These are phyloP conservation scores for Kazachstania psychrophila DNA, from an alignment of 805 yeast genomes.

Conservation along the genomic window DNA sequence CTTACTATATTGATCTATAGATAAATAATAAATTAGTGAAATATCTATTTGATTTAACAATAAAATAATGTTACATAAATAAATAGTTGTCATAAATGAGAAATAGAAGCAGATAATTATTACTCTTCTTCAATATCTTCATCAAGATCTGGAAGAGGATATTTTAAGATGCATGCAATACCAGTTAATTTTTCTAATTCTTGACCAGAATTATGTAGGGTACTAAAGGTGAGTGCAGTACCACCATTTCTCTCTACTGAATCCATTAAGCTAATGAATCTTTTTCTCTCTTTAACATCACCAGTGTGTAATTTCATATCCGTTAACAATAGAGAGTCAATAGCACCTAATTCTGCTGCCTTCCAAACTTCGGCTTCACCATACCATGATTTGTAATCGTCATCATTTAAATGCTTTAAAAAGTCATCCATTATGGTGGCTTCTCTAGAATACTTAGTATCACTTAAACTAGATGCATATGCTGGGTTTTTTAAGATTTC, in stretches of 20 bases:
- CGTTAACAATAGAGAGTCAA: slow-evolving; percentile 62
- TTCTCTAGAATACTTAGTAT: slow-evolving; percentile 78
- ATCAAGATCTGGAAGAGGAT: slow-evolving; percentile 74
- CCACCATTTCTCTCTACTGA: slow-evolving; percentile 64
- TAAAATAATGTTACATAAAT: not conserved
- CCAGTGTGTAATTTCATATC: slow-evolving; percentile 73
- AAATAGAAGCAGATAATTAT: slow-evolving; percentile 14
- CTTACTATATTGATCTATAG: too few species aligned
- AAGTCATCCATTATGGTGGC: slow-evolving; percentile 65
- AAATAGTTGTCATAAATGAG: not conserved
- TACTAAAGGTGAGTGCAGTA: slow-evolving; percentile 67
- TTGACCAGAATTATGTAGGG: slow-evolving; percentile 81
- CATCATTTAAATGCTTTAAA: slow-evolving; percentile 63
- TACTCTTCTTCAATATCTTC: slow-evolving; percentile 38
- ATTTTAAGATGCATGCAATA: slow-evolving; percentile 75
- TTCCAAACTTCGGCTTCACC: slow-evolving; percentile 70
- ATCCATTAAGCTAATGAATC: slow-evolving; percentile 59
- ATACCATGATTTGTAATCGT: slow-evolving; percentile 85
- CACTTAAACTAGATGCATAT: slow-evolving; percentile 54
- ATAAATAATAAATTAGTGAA: too few species aligned
- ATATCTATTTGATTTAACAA: too few species aligned
- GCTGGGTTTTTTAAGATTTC: slow-evolving; percentile 71
- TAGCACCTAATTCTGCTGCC: slow-evolving; percentile 73
- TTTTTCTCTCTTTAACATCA: slow-evolving; percentile 58
- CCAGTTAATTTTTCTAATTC: slow-evolving; percentile 87